Percentiles rank a stretch among this genome's conserved stretches.
These are phyloP conservation scores for Tylopilus orsonianus DNA, from an alignment of 1,284 basidiomycete species.

Conservation along the genomic window DNA sequence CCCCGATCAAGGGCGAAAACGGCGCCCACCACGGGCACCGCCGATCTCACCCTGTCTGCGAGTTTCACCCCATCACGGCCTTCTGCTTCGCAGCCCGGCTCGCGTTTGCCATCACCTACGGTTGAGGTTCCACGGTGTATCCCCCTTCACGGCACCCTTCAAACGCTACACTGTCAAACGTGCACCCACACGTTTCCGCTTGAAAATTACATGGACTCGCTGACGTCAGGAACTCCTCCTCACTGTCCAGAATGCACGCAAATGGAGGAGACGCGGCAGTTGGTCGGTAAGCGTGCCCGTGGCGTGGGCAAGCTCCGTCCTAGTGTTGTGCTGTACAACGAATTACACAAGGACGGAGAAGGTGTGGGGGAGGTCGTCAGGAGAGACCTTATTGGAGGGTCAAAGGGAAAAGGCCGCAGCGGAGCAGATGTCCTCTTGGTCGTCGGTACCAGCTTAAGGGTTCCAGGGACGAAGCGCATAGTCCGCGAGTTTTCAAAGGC, in stretches of 20 bases:
- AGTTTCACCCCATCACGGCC: slow-evolving; percentile 20
- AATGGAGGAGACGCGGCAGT: slow-evolving; percentile 66
- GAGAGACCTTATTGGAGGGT: slow-evolving; percentile 70
- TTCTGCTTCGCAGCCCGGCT: slow-evolving; percentile 25
- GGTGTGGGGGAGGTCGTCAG: slow-evolving; percentile 79
- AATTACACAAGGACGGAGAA: slow-evolving; percentile 85
- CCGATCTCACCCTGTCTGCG: slow-evolving; percentile 16
- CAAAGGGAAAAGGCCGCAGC: slow-evolving; percentile 60
- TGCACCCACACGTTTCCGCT: slow-evolving; percentile 76
- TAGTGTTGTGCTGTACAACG: slow-evolving; percentile 90
- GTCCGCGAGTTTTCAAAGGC: slow-evolving; percentile 90
- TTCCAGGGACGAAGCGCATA: slow-evolving; percentile 92
- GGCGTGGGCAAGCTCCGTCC: slow-evolving; percentile 82
- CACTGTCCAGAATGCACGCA: slow-evolving; percentile 79
- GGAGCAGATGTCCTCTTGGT: slow-evolving; percentile 87
- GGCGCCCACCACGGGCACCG: slow-evolving; percentile 15
- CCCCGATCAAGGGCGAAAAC: slow-evolving; percentile 44
- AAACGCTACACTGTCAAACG: slow-evolving; percentile 77
- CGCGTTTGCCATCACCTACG: slow-evolving; percentile 43
- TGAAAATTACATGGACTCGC: slow-evolving; percentile 54
- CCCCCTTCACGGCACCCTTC: slow-evolving; percentile 86
- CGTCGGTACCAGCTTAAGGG: slow-evolving; percentile 86
- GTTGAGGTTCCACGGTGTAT: slow-evolving; percentile 74
- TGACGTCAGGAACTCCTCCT: slow-evolving; percentile 63
- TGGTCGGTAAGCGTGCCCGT: slow-evolving; percentile 78